These are phyloP conservation scores for Coemansia brasiliensis DNA, from an alignment of 192 early-diverging fungal genomes.

Conservation along the genomic window DNA sequence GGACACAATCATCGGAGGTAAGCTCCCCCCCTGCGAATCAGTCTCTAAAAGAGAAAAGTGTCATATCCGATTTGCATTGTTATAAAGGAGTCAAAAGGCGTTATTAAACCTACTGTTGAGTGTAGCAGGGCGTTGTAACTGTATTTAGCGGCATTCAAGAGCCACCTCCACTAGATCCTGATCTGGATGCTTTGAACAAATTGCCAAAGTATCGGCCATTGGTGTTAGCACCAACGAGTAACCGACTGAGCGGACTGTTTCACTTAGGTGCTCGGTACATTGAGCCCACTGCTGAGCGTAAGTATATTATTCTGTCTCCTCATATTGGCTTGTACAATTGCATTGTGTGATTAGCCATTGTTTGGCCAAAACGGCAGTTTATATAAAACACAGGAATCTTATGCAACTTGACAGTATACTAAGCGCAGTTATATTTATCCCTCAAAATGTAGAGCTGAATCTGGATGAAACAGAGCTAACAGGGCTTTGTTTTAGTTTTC, in stretches of 20 bases:
- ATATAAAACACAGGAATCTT: neutral
- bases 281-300: conserved; percentile 56
- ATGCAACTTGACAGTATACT: too few relatives aligned
- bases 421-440: too few relatives aligned
- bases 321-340: neutral
- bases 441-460: conserved; percentile 31
- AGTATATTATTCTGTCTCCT: conserved; percentile 7
- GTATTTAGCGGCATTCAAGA: conserved; percentile 44
- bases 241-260: conserved; percentile 48
- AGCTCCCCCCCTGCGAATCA: conserved; percentile 3
- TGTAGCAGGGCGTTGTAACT: conserved; percentile 53
- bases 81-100: too few relatives aligned
- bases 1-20: conserved; percentile 55
- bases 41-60: too few relatives aligned
- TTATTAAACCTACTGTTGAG: neutral
- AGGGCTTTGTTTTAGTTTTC: conserved; percentile 50
- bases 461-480: conserved; percentile 52
- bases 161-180: conserved; percentile 48
- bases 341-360: neutral
- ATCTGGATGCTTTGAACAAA: conserved; percentile 48
- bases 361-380: neutral
- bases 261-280: conserved; percentile 45
- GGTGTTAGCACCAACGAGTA: conserved; percentile 46
- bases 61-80: neutral
- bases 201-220: conserved; percentile 45